A percentile compares a stretch with the other conserved stretches of the same genome.
Conservation (phyloP, 179 eudicot species). For the Gypsophila paniculata region DNA sequence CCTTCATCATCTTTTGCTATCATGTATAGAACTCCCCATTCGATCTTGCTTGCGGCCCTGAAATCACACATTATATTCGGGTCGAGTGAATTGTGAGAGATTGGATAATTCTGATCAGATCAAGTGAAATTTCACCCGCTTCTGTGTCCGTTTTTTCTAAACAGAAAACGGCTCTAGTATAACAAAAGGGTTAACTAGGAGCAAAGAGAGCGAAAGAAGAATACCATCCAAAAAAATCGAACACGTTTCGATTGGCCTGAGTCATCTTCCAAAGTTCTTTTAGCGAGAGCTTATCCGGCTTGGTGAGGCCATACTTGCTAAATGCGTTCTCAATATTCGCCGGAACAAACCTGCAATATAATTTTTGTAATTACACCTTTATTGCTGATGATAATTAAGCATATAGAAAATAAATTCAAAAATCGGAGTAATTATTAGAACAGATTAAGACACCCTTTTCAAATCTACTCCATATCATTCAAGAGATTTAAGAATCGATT, state of each 20-base stretch:
- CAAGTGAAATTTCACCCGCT: no score
- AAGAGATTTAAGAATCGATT: not conserved
- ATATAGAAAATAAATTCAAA: no score
- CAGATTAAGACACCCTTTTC: no score
- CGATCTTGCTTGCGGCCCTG: conserved; percentile 53
- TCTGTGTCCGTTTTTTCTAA: no score
- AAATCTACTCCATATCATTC: not conserved
- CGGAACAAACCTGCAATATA: conserved; percentile 55
- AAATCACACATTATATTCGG: not conserved
- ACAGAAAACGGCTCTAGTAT: no score
- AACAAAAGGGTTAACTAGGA: not conserved
- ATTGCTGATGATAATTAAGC: no score
- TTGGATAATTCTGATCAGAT: no score
- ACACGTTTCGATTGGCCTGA: conserved; percentile 42
- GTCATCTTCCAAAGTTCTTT: conserved; percentile 66
- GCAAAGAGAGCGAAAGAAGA: not conserved
- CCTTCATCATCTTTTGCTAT: conserved; percentile 64
- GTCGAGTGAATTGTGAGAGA: no score
- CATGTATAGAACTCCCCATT: conserved; percentile 52
- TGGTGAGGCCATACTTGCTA: conserved; percentile 52
- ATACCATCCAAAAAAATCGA: conserved; percentile 70
- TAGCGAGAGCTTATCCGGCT: conserved; percentile 48
- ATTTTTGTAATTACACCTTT: not conserved
- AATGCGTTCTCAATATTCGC: conserved; percentile 62
- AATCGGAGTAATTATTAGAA: no score